Base-by-base conservation (phyloP, 345 rosid species). In the Citrus sinensis region DNA sequence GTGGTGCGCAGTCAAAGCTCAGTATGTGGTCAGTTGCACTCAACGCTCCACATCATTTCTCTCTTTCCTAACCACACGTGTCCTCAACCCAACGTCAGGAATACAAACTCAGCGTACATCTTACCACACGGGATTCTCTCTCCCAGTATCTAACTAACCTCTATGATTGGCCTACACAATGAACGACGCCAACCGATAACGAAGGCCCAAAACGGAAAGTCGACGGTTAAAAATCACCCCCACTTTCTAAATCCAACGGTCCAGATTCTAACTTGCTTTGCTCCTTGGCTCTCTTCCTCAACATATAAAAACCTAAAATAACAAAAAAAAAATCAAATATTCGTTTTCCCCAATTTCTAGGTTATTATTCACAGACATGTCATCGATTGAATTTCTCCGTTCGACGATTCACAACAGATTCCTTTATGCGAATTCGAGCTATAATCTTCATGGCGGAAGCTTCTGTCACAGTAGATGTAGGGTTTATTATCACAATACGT, bases 361-460 rank as follows among this genome's bases (percentile, higher is more conserved):
- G 91, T 83, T 83, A 16, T 5, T 1, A 86, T 77, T 51, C 32
- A 30, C 46, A 64, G n/a, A 46, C 6, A 90, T 90, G 91, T 71
- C 86, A 42, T 81, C 81, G 67, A 78, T 86, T 75, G 92, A 87
- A 76, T 74, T 83, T 65, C 76, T 74, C 66, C 78, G 83, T 74
- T 89, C 90, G 13, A 69, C 84, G 25, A 65, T 80, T 71, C 85
- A 82, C 74, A 60, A 67, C 37, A 85, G 83, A 61, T 80, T 80
- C 8, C 70, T 56, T 9, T 55, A 59, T 67, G 14, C 75, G 2
- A 68, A 59, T 79, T 80, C 85, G 9, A 77, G 78, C 56, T 85
- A 71, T 62, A 78, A 60, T 81, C 84, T 74, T 49, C 88, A 82
- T 60, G 86, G 86, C 27, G 84, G 76, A 17, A 86, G 71, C 82